phyloP scores from a whole-genome alignment of 2,329 filamentous ascomycete genomes.

The Penicillium griseofulvum region DNA sequence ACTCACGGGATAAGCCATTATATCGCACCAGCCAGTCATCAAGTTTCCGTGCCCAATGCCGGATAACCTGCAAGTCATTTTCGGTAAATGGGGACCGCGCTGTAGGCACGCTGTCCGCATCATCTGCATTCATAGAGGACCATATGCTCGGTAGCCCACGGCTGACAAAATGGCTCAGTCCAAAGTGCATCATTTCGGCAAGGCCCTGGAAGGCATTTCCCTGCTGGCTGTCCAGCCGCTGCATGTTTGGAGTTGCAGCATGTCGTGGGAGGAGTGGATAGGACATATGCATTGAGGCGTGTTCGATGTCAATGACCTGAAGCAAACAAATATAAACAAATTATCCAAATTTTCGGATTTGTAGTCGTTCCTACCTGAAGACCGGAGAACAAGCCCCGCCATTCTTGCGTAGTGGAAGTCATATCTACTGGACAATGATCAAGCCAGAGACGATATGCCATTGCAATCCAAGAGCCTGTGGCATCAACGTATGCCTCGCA shows the following conservation, averaged over 20 bases:
- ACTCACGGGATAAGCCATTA: conserved; percentile 29
- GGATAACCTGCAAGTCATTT: conserved; percentile 28
- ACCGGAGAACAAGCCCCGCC: conserved; percentile 27
- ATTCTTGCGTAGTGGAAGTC: conserved; percentile 16
- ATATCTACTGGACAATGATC: conserved; percentile 23
- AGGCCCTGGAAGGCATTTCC: conserved; percentile 28
- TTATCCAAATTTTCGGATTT: too few relatives aligned
- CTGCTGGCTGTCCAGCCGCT: conserved; percentile 20
- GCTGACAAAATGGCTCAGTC: conserved; percentile 31
- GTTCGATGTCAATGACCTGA: conserved; percentile 31
- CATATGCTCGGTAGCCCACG: conserved; percentile 30
- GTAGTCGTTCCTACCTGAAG: conserved; percentile 22
- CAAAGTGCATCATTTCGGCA: conserved; percentile 32
- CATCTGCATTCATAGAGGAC: conserved; percentile 26
- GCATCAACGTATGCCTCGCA: conserved; percentile 29
- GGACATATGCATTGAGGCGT: conserved; percentile 34
- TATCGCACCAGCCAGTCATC: conserved; percentile 32
- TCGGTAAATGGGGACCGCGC: conserved; percentile 25
- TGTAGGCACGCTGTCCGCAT: conserved; percentile 6
- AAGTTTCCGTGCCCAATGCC: conserved; percentile 28
- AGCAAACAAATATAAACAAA: background rate
- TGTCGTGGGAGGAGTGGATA: conserved; percentile 28
- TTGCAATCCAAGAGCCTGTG: conserved; percentile 31
- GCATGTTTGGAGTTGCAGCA: conserved; percentile 20
- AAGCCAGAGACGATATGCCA: conserved; percentile 30